Percentiles rank a stretch among this genome's conserved stretches.
These are phyloP conservation scores for Hypoxylon perforatum DNA, from an alignment of 495 filamentous ascomycete genomes.

Conservation along the genomic window DNA sequence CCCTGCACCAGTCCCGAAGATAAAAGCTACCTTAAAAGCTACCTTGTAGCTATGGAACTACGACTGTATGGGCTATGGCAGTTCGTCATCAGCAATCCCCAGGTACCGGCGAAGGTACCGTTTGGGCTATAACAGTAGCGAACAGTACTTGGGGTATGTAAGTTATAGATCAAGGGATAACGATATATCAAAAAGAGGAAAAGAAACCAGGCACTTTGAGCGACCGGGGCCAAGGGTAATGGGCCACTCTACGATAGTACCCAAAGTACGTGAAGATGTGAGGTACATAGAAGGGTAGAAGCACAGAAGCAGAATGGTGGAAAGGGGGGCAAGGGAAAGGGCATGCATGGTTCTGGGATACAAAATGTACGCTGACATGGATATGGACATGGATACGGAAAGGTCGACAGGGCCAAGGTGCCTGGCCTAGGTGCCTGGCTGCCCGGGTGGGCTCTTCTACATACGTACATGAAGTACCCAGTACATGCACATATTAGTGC, in stretches of 20 bases:
- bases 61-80: no score
- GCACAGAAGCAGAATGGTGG: not conserved
- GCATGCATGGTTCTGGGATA: conserved; percentile 21
- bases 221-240: conserved; percentile 25
- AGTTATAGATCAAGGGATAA: conserved; percentile 6
- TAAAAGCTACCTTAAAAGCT: conserved; percentile 6
- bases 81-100: conserved; percentile 21
- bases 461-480: no score
- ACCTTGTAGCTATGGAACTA: conserved; percentile 1
- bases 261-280: no score
- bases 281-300: no score
- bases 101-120: conserved; percentile 21
- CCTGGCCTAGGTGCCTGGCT: no score
- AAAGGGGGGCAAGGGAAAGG: conserved; percentile 12
- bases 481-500: not conserved
- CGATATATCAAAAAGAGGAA: conserved; percentile 26
- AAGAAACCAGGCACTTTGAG: not conserved
- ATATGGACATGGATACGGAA: conserved; percentile 13
- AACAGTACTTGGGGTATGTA: no score
- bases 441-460: not conserved
- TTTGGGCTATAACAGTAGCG: conserved; percentile 18
- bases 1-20: not conserved
- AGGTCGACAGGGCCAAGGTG: not conserved
- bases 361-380: conserved; percentile 9
- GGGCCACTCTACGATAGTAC: conserved; percentile 5